Evolutionary conservation across 169 alveolate species (phyloP).

Genomic region (Cryptosporidium sp.): DNA sequence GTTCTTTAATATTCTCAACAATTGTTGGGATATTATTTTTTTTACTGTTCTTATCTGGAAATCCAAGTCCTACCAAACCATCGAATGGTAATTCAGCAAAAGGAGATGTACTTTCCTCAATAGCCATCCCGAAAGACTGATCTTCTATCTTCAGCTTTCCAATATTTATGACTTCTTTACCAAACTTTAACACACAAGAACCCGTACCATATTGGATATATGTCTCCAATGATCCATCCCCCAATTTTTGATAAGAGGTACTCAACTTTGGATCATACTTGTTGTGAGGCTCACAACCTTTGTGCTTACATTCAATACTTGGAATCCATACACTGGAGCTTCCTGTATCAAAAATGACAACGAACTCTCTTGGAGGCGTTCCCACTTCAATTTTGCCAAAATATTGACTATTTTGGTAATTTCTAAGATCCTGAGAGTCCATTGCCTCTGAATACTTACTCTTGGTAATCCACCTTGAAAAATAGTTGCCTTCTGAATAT

Average conservation of each 20-base stretch:
- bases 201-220: constrained; percentile 86
- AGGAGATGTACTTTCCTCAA: constrained; percentile 89
- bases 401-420: constrained; percentile 91
- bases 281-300: constrained; percentile 89
- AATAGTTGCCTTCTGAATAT: constrained; percentile 18
- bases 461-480: constrained; percentile 57
- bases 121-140: constrained; percentile 90
- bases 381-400: constrained; percentile 91
- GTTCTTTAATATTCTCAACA: constrained; percentile 84
- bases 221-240: constrained; percentile 74
- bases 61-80: constrained; percentile 94
- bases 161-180: constrained; percentile 41
- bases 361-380: constrained; percentile 88
- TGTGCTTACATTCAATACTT: constrained; percentile 83
- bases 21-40: constrained; percentile 77
- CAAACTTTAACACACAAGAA: constrained; percentile 78
- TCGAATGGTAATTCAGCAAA: constrained; percentile 92
- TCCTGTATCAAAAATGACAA: constrained; percentile 92
- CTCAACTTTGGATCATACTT: constrained; percentile 85
- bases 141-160: constrained; percentile 80
- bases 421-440: constrained; percentile 84
- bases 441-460: constrained; percentile 43
- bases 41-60: constrained; percentile 84
- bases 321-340: constrained; percentile 91
- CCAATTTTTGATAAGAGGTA: constrained; percentile 81